Percentiles rank a stretch among this genome's conserved stretches.
These are phyloP conservation scores for Fraxinus baroniana DNA, from an alignment of 305 asterid genomes.

Conservation along the genomic window DNA sequence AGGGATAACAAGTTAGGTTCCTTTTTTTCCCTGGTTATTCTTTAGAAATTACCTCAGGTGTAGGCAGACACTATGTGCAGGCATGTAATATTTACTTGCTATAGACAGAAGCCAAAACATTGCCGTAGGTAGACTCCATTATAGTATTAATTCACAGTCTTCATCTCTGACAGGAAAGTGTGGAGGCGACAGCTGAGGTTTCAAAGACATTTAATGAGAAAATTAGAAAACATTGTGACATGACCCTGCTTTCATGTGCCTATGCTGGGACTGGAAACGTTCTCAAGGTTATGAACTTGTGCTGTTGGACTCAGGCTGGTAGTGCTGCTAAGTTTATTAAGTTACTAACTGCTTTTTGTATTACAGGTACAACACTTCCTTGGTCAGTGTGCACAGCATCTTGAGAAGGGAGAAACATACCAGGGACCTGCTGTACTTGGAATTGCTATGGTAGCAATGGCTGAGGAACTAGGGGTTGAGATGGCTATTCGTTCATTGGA, in stretches of 20 bases:
- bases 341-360: slow-evolving; percentile 23
- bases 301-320: slow-evolving; percentile 9
- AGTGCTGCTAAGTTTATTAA: background rate
- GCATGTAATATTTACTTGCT: background rate
- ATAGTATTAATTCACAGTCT: slow-evolving; percentile 12
- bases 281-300: slow-evolving; percentile 59
- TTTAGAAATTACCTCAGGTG: background rate
- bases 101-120: slow-evolving; percentile 14
- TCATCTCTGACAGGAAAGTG: slow-evolving; percentile 63
- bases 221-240: slow-evolving; percentile 85
- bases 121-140: background rate
- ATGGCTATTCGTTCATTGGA: slow-evolving; percentile 99
- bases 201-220: slow-evolving; percentile 86
- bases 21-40: background rate
- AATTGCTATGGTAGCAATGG: slow-evolving; percentile 99
- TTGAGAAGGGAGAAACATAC: slow-evolving; percentile 78
- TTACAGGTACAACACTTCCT: slow-evolving; percentile 93
- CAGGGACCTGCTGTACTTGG: slow-evolving; percentile 99
- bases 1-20: background rate
- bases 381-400: slow-evolving; percentile 90
- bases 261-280: slow-evolving; percentile 99
- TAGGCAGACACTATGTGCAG: background rate
- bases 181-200: slow-evolving; percentile 91
- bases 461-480: slow-evolving; percentile 88
- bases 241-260: slow-evolving; percentile 93